Evolutionary conservation across 257 asterid genomes (phyloP).

Genomic region (Sherardia arvensis): DNA sequence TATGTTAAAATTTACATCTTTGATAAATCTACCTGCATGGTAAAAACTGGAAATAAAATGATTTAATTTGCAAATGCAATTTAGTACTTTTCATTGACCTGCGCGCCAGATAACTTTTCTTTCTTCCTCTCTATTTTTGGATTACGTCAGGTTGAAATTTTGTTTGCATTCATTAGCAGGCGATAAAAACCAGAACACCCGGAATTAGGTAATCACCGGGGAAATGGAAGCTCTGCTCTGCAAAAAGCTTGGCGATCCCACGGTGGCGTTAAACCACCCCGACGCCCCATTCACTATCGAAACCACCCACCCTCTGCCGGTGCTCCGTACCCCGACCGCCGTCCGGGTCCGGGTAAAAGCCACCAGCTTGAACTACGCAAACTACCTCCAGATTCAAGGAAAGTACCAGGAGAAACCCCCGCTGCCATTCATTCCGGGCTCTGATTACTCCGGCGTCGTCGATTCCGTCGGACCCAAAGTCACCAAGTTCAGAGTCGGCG

Average conservation of each 20-base stretch:
- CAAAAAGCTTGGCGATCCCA: conserved; percentile 79
- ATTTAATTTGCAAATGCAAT: too few species aligned
- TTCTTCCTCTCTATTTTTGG: too few species aligned
- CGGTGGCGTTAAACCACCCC: conserved; percentile 35
- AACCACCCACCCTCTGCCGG: conserved; percentile 53
- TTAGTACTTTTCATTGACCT: too few species aligned
- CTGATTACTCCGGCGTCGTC: conserved; percentile 85
- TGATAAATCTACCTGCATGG: too few species aligned
- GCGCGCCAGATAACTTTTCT: too few species aligned
- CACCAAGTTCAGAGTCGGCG: conserved; percentile 73
- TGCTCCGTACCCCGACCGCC: conserved; percentile 47
- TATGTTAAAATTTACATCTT: too few species aligned
- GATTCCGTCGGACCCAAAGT: conserved; percentile 60
- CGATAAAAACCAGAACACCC: neutral
- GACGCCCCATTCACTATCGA: conserved; percentile 42
- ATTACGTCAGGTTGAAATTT: neutral
- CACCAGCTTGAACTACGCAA: conserved; percentile 88
- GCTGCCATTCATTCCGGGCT: conserved; percentile 80
- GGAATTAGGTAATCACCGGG: neutral
- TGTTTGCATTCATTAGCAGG: neutral
- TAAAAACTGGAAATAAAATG: too few species aligned
- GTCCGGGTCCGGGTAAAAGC: conserved; percentile 73
- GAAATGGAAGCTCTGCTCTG: conserved; percentile 87
- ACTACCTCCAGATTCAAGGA: conserved; percentile 78
- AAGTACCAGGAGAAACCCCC: conserved; percentile 87